Evolutionary conservation across 2,329 filamentous ascomycete genomes (phyloP).

Genomic region (Paracorniculantispora psalliotae): DNA sequence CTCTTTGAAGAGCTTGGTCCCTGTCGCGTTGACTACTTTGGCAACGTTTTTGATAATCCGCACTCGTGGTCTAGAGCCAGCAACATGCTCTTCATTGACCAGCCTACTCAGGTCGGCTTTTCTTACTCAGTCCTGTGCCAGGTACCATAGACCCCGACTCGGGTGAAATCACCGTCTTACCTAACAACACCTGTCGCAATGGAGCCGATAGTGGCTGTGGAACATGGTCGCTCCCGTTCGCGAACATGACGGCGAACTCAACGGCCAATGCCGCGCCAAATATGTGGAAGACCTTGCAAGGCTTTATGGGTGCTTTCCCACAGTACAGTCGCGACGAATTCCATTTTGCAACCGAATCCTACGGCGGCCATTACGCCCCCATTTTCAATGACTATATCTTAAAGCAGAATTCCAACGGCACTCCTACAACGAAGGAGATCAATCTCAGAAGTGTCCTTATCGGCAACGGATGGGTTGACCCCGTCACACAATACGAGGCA

Average conservation of each 20-base stretch:
- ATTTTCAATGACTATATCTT: conserved; percentile 50
- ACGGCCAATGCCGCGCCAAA: conserved; percentile 46
- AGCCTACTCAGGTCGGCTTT: conserved; percentile 60
- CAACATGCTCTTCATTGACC: conserved; percentile 45
- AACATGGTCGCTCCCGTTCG: background rate
- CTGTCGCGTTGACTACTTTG: conserved; percentile 29
- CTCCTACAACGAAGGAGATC: conserved; percentile 37
- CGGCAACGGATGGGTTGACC: conserved; percentile 51
- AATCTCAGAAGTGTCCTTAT: conserved; percentile 56
- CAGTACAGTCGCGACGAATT: conserved; percentile 47
- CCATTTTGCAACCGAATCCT: conserved; percentile 59
- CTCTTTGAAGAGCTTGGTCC: conserved; percentile 51
- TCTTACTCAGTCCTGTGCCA: conserved; percentile 57
- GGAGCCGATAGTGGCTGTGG: background rate
- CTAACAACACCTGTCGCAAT: background rate
- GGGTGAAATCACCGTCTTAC: background rate
- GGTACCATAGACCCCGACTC: conserved; percentile 41
- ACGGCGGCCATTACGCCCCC: conserved; percentile 62
- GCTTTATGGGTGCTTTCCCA: conserved; percentile 48
- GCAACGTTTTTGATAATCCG: conserved; percentile 25
- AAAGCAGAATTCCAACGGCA: conserved; percentile 48
- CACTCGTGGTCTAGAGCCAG: conserved; percentile 41
- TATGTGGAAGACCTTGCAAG: conserved; percentile 58
- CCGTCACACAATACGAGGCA: background rate
- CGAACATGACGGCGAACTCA: conserved; percentile 40